Evolutionary conservation across 2,329 filamentous ascomycete genomes (phyloP).

Genomic region (Moelleriella libera): DNA sequence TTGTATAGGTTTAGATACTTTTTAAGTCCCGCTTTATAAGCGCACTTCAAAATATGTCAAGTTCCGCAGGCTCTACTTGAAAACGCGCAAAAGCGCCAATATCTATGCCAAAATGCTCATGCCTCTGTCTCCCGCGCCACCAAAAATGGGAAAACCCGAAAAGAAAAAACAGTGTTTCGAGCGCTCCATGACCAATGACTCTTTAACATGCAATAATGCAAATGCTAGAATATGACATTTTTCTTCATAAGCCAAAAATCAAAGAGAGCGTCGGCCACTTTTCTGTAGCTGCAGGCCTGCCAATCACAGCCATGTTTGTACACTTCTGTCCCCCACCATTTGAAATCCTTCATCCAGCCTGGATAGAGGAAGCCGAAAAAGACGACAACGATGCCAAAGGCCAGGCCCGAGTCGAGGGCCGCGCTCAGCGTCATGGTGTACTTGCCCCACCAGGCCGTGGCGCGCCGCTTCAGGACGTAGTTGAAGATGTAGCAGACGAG

Average conservation of each 20-base stretch:
- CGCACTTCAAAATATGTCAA: no score
- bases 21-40: no score
- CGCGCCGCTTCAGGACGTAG: slow-evolving; percentile 54
- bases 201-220: no score
- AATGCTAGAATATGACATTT: no score
- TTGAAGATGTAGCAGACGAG: slow-evolving; percentile 80
- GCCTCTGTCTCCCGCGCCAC: no score
- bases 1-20: no score
- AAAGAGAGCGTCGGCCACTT: slow-evolving; percentile 37
- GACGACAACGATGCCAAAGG: slow-evolving; percentile 68
- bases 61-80: no score
- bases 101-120: no score
- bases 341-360: slow-evolving; percentile 56
- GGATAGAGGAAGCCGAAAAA: slow-evolving; percentile 83
- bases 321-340: slow-evolving; percentile 81
- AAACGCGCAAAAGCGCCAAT: no score
- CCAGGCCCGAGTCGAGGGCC: slow-evolving; percentile 68
- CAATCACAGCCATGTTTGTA: slow-evolving; percentile 79
- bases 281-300: slow-evolving; percentile 61
- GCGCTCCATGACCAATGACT: no score
- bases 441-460: slow-evolving; percentile 72
- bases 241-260: background rate
- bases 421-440: slow-evolving; percentile 84
- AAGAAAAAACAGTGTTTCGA: no score
- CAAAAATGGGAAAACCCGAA: no score